Evolutionary conservation across 2,329 filamentous ascomycete genomes (phyloP), one percentile per base, ranked within the genome.

Genomic region (Colletotrichum simmondsii): DNA sequence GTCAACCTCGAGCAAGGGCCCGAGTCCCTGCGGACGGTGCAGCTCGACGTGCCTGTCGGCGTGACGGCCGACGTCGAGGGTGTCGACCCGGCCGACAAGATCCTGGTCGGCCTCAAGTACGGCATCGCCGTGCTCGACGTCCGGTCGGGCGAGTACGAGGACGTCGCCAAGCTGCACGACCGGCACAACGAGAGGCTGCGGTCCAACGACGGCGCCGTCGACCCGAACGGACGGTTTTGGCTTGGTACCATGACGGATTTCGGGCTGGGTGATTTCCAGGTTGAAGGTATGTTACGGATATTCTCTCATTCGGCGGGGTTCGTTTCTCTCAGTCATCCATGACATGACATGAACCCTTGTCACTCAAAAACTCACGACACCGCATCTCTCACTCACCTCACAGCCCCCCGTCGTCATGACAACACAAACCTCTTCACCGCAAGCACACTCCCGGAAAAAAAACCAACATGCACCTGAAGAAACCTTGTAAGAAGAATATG

Each of bases 241-340:
- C 87, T 95, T 6, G 94, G 95, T 8, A 90, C 90, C 74, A 97
- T 98, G 94, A 97, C 94, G 75, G 94, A 97, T 79, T 90, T 91
- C 77, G 83, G 82, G 19, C 76, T 84, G 24, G 88, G 88, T 42
- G 81, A 83, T 3, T 92, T 94, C 68, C 85, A 91, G 78, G 85
- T 90, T 58, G 88, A 92, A 81, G 89, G 89, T 89, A 77, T 80
- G 42, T n/a, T 6, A 16, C 16, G 83, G 76, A 82, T 49, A 22
- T 37, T 49, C 42, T 46, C 57, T 26, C 53, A 46, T 32, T 28
- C 22, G 14, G 30, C 32, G 32, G 32, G 32, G 6, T 32, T 30
- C 19, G 19, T 53, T 54, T 26, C 63, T 62, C 32, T 35, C 53
- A 26, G 37, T 61, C 59, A 46, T 19, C 0, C 26, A 52, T 28